Base-by-base conservation (phyloP, 371 early-diverging fungal species). In the Mortierella sp. region DNA sequence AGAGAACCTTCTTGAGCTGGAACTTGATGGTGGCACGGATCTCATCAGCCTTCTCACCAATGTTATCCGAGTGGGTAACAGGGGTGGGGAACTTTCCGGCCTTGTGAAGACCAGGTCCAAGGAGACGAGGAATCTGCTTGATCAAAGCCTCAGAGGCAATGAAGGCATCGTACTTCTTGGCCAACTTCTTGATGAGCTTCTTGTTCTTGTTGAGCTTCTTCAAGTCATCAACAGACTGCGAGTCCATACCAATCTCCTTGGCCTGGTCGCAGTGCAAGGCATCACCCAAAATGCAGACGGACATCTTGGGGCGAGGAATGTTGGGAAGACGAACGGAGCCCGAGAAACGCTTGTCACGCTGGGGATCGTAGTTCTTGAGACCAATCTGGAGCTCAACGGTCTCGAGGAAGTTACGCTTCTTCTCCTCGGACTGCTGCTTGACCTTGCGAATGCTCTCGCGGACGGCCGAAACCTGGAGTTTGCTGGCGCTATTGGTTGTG, bases 181-280 rank as follows among this genome's bases (percentile, higher is more conserved):
- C 96, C 65, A 99, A 91, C 91, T 97, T 98, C 95, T 98, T 98
- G 90, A 97, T 95, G 65, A 92, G 88, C 92, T 96, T 97, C 95
- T 98, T 98, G 94, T 96, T 96, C 94, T 98, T 97, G 94, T 97
- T 93, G 78, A 97, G 91, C 92, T 98, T 98, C 92, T 98, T 97
- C 82, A 97, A 88, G 89, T 98, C 98, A 48, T 98, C 97, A 79
- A 96, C 96, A 54, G 96, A 93, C 88, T 93, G 92, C 91, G 84
- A 95, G 69, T 96, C 97, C 86, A 98, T 88, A 54, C 90, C 91
- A 71, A 91, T 88, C 79, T 88, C 91, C 88, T 96, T 95, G 82
- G 98, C 98, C 81, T 93, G 90, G 81, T 95, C 96, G 80, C 92
- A 92, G 86, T 96, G 94, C 84, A 92, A 91, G 81, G 95, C 97